Conservation (phyloP, 2,329 filamentous ascomycete species). For the Pseudocercospora eumusae region DNA sequence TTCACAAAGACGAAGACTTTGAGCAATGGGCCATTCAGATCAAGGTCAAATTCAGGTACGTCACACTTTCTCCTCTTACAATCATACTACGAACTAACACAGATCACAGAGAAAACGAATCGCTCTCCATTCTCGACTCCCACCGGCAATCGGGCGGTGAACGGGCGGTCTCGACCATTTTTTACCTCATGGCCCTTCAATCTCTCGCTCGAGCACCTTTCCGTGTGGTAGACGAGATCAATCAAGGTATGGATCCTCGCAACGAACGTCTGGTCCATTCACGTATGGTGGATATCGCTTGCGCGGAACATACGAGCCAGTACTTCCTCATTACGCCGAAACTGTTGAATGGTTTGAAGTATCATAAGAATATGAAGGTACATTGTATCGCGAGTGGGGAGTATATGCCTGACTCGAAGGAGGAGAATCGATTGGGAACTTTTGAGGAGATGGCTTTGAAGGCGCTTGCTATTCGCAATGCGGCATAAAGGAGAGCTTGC, state of each 20-base stretch:
- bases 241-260: constrained; percentile 98
- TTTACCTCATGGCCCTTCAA: constrained; percentile 98
- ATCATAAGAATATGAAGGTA: constrained; percentile 88
- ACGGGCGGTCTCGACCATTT: constrained; percentile 93
- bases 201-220: constrained; percentile 91
- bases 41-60: constrained; percentile 87
- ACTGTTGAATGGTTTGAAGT: constrained; percentile 79
- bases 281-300: constrained; percentile 97
- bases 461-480: constrained; percentile 34
- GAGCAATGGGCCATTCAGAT: constrained; percentile 93
- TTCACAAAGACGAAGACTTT: constrained; percentile 88
- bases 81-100: constrained; percentile 20
- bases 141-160: constrained; percentile 96
- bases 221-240: constrained; percentile 98
- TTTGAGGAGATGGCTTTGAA: constrained; percentile 44
- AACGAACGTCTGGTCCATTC: constrained; percentile 98
- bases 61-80: constrained; percentile 15
- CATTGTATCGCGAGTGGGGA: constrained; percentile 93
- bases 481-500: neutral
- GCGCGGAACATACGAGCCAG: constrained; percentile 58
- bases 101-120: constrained; percentile 68
- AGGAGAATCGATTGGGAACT: constrained; percentile 45
- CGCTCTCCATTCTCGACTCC: constrained; percentile 79
- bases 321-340: constrained; percentile 99
- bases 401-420: constrained; percentile 47